Evolutionary conservation across 1,139 yeast genomes (phyloP).

Genomic region (Diutina catenulata): DNA sequence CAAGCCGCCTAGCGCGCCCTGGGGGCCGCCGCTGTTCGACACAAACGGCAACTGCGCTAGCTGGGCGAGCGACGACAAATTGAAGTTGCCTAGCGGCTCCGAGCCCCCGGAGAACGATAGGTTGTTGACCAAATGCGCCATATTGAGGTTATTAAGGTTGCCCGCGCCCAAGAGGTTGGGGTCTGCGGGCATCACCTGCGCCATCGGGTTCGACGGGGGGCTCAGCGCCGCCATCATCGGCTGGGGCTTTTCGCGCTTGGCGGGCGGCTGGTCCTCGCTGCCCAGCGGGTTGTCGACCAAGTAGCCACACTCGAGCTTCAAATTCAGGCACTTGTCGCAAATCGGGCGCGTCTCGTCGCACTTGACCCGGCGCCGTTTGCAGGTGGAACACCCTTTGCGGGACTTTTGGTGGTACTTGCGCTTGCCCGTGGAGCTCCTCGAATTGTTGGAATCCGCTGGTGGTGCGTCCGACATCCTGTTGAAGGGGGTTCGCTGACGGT

Average conservation of each 20-base stretch:
- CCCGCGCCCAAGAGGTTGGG: conserved; percentile 25
- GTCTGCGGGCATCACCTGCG: neutral
- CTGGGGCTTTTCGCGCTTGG: neutral
- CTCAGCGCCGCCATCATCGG: neutral
- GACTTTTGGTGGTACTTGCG: conserved; percentile 80
- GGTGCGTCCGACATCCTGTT: neutral
- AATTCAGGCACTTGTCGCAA: conserved; percentile 15
- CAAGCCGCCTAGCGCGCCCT: too few relatives aligned
- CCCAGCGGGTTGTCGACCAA: conserved; percentile 11
- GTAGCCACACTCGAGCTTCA: conserved; percentile 69
- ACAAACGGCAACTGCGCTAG: neutral
- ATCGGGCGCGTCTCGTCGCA: conserved; percentile 5
- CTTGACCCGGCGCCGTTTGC: conserved; percentile 5
- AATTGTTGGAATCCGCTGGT: neutral
- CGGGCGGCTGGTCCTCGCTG: neutral
- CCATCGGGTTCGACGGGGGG: neutral
- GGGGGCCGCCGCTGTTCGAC: too few relatives aligned
- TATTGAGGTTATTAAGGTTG: conserved; percentile 30
- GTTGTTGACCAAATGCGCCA: conserved; percentile 35
- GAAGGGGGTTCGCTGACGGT: neutral
- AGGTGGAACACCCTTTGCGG: conserved; percentile 11
- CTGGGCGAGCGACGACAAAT: conserved; percentile 29
- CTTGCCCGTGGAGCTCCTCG: conserved; percentile 14
- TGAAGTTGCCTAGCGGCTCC: conserved; percentile 27
- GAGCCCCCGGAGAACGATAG: conserved; percentile 16